Base-by-base conservation (phyloP, 345 rosid species). In the Rhodomyrtus tomentosa region DNA sequence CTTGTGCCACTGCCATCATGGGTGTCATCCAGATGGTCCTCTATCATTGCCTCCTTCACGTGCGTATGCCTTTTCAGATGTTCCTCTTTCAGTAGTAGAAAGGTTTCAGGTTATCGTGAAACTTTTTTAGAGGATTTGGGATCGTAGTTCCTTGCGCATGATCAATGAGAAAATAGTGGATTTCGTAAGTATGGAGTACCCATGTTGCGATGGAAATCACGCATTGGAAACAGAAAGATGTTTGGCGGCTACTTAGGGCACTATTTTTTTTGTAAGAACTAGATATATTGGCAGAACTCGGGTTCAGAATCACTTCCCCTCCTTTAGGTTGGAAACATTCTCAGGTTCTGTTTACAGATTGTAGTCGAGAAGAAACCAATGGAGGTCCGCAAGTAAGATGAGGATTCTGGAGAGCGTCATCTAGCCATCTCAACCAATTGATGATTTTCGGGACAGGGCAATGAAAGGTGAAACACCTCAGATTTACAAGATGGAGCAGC, bases 401-500 rank as follows among this genome's bases (percentile, higher is more conserved):
- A 32, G 76, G 42, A 12, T 62, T 68, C 45, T 68, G 42, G 45
- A 68, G 76, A 32, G 42, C 45, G 12, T 8, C 40, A 10, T 62
- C 76, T 22, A 32, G 76, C 42, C 76, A 32, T 42, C 42, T 68
- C 76, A 32, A 32, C 76, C 76, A 36, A 68, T 32, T 62, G 74
- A 62, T 62, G 74, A 62, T 29, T 29, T 62, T 7, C 10, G 16
- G 76, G 42, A 32, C 5, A 62, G 24, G 45, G 45, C 45, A 16
- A 8, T 8, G 50, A 36, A 68, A 68, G 24, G 42, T 16, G 52
- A 16, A 68, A 68, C 76, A 32, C 6, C 42, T 32, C 6, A 5
- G 76, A 32, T 45, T 92, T 56, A 95, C 88, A 94, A 87, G 87
- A 95, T 91, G 86, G 84, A 87, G 93, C 98, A 94, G 86, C 86